A percentile compares a stretch with the other conserved stretches of the same genome.
phyloP scores from a whole-genome alignment of 768 basidiomycete species.

The Leccinum imitatum region DNA sequence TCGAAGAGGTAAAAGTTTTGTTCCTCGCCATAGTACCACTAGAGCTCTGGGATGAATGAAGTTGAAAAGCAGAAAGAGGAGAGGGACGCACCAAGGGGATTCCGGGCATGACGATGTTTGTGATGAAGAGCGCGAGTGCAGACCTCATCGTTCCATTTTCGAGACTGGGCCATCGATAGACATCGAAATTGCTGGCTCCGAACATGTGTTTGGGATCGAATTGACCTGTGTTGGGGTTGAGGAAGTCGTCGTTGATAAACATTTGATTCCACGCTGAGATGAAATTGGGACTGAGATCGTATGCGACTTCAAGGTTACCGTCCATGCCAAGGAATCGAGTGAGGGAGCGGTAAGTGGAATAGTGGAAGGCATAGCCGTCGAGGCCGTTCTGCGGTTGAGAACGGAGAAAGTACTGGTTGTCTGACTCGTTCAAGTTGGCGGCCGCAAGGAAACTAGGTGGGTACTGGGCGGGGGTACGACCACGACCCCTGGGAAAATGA shows the following conservation, averaged over 20 bases:
- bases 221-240: slow-evolving; percentile 63
- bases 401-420: slow-evolving; percentile 81
- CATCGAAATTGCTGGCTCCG: slow-evolving; percentile 92
- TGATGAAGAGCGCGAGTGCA: slow-evolving; percentile 76
- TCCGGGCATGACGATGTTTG: slow-evolving; percentile 82
- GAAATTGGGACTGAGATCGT: slow-evolving; percentile 80
- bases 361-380: slow-evolving; percentile 88
- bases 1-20: slow-evolving; percentile 88
- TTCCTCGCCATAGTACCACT: slow-evolving; percentile 91
- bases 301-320: slow-evolving; percentile 89
- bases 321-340: slow-evolving; percentile 94
- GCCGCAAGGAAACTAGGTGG: slow-evolving; percentile 71
- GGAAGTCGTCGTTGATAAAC: slow-evolving; percentile 83
- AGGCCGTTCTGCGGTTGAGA: slow-evolving; percentile 57
- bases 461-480: slow-evolving; percentile 71
- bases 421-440: slow-evolving; percentile 57
- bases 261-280: slow-evolving; percentile 91
- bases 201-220: slow-evolving; percentile 89
- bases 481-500: slow-evolving; percentile 64
- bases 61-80: neutral
- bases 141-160: slow-evolving; percentile 80
- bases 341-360: slow-evolving; percentile 86
- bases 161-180: slow-evolving; percentile 91
- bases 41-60: slow-evolving; percentile 1
- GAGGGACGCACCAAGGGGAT: slow-evolving; percentile 60